phyloP scores from a whole-genome alignment of 2,329 filamentous ascomycete genomes.

The Rhytidhysteron rufulum region DNA sequence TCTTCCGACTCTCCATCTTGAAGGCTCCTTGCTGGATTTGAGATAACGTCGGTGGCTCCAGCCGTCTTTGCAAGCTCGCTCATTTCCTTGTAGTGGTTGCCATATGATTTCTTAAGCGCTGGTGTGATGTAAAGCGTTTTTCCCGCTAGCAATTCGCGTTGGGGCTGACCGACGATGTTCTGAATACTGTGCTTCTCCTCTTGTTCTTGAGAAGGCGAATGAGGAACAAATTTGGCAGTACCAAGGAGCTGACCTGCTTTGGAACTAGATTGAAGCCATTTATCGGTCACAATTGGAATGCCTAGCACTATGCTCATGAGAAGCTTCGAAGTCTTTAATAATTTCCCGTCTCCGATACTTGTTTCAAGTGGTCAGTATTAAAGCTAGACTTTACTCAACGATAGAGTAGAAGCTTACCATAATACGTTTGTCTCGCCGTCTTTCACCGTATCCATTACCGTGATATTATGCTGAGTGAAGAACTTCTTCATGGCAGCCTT shows the following conservation, averaged over 20 bases:
- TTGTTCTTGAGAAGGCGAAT: constrained; percentile 29
- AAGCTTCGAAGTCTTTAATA: constrained; percentile 45
- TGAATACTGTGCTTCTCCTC: constrained; percentile 37
- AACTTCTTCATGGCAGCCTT: constrained; percentile 25
- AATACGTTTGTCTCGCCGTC: constrained; percentile 25
- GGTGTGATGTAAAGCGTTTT: constrained; percentile 49
- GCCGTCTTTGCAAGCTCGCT: constrained; percentile 33
- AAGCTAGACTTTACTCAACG: no score
- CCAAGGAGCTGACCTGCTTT: constrained; percentile 34
- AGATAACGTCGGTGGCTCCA: constrained; percentile 33
- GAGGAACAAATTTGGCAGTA: constrained; percentile 29
- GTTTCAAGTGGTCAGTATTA: constrained; percentile 11
- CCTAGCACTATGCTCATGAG: constrained; percentile 41
- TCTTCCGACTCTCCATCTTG: constrained; percentile 17
- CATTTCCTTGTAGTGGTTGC: constrained; percentile 35
- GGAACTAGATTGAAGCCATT: constrained; percentile 42
- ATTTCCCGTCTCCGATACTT: constrained; percentile 35
- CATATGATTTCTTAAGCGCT: constrained; percentile 29
- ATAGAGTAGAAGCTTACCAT: constrained; percentile 26
- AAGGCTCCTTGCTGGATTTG: constrained; percentile 17
- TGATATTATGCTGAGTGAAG: constrained; percentile 29
- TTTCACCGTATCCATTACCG: constrained; percentile 27
- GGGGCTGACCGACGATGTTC: constrained; percentile 28
- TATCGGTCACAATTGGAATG: constrained; percentile 44
- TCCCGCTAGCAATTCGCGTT: constrained; percentile 45